Conservation (phyloP, 225 moss, liverwort and hornwort genomes). For the Sphagnum tenellum region DNA sequence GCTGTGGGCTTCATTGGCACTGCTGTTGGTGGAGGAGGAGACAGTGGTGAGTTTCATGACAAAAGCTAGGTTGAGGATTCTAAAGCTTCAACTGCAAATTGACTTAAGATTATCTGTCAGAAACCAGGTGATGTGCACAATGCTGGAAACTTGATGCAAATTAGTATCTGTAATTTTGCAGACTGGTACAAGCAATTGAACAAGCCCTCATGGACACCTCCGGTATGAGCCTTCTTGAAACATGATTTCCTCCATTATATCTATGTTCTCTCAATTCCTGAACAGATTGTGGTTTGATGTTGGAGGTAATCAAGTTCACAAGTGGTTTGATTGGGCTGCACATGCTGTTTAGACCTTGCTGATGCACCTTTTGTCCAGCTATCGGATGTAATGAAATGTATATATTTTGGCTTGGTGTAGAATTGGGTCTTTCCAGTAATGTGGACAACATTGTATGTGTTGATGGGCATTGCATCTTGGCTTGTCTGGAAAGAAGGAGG, state of each 20-base stretch:
- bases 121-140: too few relatives aligned
- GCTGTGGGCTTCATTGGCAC: slow-evolving; percentile 37
- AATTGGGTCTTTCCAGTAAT: slow-evolving; percentile 60
- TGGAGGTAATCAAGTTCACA: too few relatives aligned
- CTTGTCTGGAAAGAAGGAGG: slow-evolving; percentile 80
- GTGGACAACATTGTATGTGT: slow-evolving; percentile 72
- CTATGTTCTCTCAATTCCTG: too few relatives aligned
- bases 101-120: background rate
- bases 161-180: slow-evolving; percentile 12
- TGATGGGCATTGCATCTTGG: slow-evolving; percentile 78
- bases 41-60: slow-evolving; percentile 24
- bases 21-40: slow-evolving; percentile 33
- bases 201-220: slow-evolving; percentile 96
- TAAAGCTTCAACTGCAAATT: background rate
- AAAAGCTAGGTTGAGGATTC: background rate
- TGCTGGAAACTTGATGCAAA: background rate
- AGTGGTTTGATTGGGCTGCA: background rate
- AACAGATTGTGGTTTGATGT: too few relatives aligned
- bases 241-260: background rate
- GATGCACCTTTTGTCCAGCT: too few relatives aligned
- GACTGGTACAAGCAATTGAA: slow-evolving; percentile 72
- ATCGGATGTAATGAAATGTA: too few relatives aligned
- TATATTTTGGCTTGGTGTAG: slow-evolving; percentile 15
- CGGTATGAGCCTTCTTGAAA: slow-evolving; percentile 29
- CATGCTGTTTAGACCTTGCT: too few relatives aligned